Percentiles rank a stretch among this genome's conserved stretches.
These are phyloP conservation scores for Saccharomycopsis crataegensis DNA, from an alignment of 1,139 yeast genomes.

Conservation along the genomic window DNA sequence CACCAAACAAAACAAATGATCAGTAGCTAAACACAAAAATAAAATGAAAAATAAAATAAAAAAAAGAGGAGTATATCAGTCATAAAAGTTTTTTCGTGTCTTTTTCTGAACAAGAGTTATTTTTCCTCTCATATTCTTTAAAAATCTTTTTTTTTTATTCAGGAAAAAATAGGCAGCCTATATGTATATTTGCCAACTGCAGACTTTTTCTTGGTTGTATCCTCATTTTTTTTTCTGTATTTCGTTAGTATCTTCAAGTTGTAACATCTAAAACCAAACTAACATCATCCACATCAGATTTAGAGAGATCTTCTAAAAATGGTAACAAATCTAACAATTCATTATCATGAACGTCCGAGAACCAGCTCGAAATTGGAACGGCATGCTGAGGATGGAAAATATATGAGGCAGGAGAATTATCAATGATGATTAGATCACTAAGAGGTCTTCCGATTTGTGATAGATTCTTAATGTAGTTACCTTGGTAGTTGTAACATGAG, in stretches of 20 bases:
- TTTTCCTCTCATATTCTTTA: no score
- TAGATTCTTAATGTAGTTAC: constrained; percentile 88
- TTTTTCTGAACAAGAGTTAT: no score
- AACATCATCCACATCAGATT: constrained; percentile 64
- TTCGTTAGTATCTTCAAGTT: constrained; percentile 26
- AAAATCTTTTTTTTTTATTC: no score
- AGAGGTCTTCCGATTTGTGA: constrained; percentile 93
- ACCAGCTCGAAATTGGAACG: constrained; percentile 97
- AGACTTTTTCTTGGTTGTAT: no score
- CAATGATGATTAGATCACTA: constrained; percentile 78
- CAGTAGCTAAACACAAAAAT: no score
- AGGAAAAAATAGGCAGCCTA: no score
- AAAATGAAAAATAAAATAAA: no score
- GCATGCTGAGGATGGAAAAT: constrained; percentile 97
- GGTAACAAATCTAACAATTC: constrained; percentile 90
- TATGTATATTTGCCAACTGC: no score
- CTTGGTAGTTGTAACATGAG: constrained; percentile 72
- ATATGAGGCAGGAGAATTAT: constrained; percentile 95
- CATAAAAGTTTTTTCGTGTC: no score
- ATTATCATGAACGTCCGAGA: constrained; percentile 95
- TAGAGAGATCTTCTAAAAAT: constrained; percentile 76
- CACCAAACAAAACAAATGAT: no score
- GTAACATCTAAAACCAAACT: constrained; percentile 77
- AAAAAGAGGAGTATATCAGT: no score
- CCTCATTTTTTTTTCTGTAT: no score